These are phyloP conservation scores for Gleditsia sinensis DNA, from an alignment of 306 rosid genomes.

Conservation along the genomic window DNA sequence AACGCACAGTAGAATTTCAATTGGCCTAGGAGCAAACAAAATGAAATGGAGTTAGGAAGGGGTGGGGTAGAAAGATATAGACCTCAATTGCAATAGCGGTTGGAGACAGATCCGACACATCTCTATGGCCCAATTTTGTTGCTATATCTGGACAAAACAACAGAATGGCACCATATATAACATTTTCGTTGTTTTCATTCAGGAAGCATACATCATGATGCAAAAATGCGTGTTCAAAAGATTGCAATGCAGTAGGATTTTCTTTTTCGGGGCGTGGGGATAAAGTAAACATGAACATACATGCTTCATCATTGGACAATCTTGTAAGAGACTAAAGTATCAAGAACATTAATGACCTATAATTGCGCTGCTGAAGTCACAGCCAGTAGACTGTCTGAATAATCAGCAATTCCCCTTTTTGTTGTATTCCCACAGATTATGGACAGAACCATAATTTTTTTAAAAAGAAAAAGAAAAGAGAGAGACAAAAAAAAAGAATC, in stretches of 20 bases:
- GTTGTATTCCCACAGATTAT: neutral
- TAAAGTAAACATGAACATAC: too few species aligned
- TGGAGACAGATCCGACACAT: constrained; percentile 64
- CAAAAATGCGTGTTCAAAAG: too few species aligned
- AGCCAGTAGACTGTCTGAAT: neutral
- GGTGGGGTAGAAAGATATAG: constrained; percentile 17
- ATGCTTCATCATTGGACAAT: neutral
- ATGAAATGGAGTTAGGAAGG: constrained; percentile 1
- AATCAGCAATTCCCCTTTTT: constrained; percentile 1
- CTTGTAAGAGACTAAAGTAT: neutral
- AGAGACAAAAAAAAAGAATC: neutral
- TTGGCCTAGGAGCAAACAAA: neutral
- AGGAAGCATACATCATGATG: too few species aligned
- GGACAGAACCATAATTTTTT: neutral
- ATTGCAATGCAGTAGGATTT: too few species aligned
- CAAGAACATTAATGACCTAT: neutral
- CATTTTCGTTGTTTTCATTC: too few species aligned
- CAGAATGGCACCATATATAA: neutral
- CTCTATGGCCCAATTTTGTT: constrained; percentile 51
- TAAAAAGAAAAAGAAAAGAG: neutral
- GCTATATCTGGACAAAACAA: constrained; percentile 62
- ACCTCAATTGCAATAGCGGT: constrained; percentile 78
- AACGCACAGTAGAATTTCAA: neutral
- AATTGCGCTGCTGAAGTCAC: neutral
- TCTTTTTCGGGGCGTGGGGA: too few species aligned